A percentile compares a stretch with the other conserved stretches of the same genome.
These are phyloP conservation scores for Eucalyptus paniculata DNA, from an alignment of 345 rosid species.

Conservation along the genomic window DNA sequence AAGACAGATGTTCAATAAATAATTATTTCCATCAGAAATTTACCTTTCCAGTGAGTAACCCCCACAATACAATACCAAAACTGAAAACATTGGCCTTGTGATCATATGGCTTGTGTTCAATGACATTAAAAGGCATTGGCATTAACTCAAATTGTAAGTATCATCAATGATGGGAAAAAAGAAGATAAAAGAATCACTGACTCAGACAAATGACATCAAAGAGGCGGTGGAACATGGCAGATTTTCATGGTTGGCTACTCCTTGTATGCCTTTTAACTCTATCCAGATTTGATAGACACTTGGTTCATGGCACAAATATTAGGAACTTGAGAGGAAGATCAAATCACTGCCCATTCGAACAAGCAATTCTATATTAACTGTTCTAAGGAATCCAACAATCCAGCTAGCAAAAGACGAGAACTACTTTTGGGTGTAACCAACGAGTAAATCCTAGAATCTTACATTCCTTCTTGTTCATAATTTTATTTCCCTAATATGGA, in stretches of 20 bases:
- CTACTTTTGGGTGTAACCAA: background rate
- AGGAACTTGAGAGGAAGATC: background rate
- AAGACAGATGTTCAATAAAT: background rate
- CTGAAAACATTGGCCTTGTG: conserved; percentile 98
- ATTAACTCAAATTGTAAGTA: background rate
- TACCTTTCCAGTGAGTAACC: conserved; percentile 89
- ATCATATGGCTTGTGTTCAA: conserved; percentile 94
- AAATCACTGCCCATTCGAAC: background rate
- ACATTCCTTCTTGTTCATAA: background rate
- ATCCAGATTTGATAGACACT: background rate
- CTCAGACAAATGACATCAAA: background rate
- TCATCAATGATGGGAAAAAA: background rate
- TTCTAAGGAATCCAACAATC: background rate
- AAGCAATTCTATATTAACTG: background rate
- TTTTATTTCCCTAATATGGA: background rate
- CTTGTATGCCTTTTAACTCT: background rate
- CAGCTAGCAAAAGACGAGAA: background rate
- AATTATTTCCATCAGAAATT: background rate
- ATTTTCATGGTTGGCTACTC: background rate
- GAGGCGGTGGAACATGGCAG: background rate
- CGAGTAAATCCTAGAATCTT: background rate
- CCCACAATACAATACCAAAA: conserved; percentile 87
- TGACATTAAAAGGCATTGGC: conserved; percentile 34
- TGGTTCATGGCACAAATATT: background rate
- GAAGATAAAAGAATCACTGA: background rate